phyloP scores from a whole-genome alignment of 345 rosid genomes.

The Hibiscus trionum region DNA sequence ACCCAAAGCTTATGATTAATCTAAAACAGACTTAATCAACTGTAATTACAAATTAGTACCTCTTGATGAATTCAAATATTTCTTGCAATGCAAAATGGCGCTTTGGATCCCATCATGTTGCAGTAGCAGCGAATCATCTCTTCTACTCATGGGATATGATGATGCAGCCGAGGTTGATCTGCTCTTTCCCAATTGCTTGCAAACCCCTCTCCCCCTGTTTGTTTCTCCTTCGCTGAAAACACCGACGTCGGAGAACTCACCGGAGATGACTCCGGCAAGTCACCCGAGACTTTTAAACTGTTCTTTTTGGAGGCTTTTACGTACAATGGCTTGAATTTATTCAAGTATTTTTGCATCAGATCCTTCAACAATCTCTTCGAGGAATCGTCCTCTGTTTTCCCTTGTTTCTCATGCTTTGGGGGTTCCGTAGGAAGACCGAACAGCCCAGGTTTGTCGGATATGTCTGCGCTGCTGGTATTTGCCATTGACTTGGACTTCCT shows the following conservation, averaged over 20 bases:
- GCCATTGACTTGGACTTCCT: conserved; percentile 46
- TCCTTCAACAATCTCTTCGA: conserved; percentile 46
- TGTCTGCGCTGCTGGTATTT: conserved; percentile 1
- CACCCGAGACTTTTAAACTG: conserved; percentile 19
- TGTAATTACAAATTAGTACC: too few relatives aligned
- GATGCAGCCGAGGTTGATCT: conserved; percentile 49
- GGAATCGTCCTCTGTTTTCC: conserved; percentile 19
- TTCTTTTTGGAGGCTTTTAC: conserved; percentile 36
- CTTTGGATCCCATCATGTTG: too few relatives aligned
- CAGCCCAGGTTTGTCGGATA: conserved; percentile 15
- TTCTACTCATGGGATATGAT: conserved; percentile 35
- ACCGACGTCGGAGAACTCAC: conserved; percentile 33
- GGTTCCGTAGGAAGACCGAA: conserved; percentile 8
- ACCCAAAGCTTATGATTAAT: too few relatives aligned
- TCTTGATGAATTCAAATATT: too few relatives aligned
- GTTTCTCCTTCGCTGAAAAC: conserved; percentile 30
- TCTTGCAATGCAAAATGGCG: too few relatives aligned
- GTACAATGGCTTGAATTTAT: conserved; percentile 71
- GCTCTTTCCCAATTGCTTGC: conserved; percentile 65
- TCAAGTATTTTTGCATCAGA: conserved; percentile 45
- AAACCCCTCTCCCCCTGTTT: conserved; percentile 40
- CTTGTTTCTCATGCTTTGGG: conserved; percentile 19
- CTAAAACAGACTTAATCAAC: too few relatives aligned
- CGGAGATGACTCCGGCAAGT: conserved; percentile 24
- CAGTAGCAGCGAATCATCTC: too few relatives aligned